Base-by-base conservation (phyloP, 495 filamentous ascomycete species). In the Parathielavia hyrcaniae region DNA sequence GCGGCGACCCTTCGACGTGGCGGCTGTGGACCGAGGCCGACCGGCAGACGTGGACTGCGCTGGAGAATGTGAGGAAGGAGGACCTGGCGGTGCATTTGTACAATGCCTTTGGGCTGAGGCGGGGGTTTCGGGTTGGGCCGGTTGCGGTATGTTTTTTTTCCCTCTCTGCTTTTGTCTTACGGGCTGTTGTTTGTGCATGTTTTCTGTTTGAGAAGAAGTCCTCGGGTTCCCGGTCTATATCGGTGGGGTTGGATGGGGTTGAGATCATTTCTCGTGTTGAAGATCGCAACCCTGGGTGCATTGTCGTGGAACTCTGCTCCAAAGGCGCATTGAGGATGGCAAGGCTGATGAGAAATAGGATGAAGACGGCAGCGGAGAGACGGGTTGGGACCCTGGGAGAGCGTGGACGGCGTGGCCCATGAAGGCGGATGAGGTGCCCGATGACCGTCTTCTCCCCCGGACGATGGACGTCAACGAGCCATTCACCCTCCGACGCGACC, bases 351-450 rank as follows among this genome's bases (percentile, higher is more conserved):
- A 36, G 1, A 5, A 13, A 12, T 2, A 35, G 32, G 14, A 46
- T 5, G 40, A 6, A 14, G 39, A 44, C 10, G 41, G 26, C 26
- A 30, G 6, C 26, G 26, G 26, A 5, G 60, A 32, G 35, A 19
- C n/a, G 12, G 51, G 40, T 26, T 61, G 60, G 53, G 46, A 67
- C 13, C 78, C 82, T 17, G 76, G 75, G 7, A 80, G 76, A 55
- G 20, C 50, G 34, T 95, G 89, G 89, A 86, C 86, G 4, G 86
- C 88, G 1, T 96, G 90, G 90, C 90, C 90, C 19, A 61, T 91
- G 70, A 69, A 69, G 16, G 75, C 77, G 20, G 66, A 73, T 12
- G 71, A 75, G 9, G 86, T 91, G 17, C 86, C 87, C 4, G 75
- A 78, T n/a, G 67, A 72, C 11, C 74, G 75, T 30, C 56, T 72